Evolutionary conservation across 176 grass and related monocot species (phyloP), one percentile per base, ranked within the genome.

Genomic region (Zoysia japonica): DNA sequence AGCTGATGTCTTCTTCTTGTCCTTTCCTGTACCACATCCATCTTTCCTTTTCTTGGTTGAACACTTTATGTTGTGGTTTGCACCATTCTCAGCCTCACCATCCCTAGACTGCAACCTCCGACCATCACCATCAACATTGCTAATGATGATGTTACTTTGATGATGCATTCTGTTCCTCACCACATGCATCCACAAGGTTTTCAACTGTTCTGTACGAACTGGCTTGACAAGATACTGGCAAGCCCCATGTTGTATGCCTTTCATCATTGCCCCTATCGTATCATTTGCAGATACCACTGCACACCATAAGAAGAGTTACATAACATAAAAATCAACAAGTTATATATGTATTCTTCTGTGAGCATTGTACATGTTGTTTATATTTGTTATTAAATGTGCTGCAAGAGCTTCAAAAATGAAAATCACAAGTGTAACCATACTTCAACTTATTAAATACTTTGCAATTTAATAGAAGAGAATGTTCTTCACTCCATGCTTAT

Each of bases 201-300:
- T 91, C 4, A 93, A 40, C 7, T 93, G 78, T 40, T 97, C 78
- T 0, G 72, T 3, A 5, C 45, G 7, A 19, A 84, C 78, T 15
- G 91, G 93, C 17, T 97, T 97, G 35, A 91, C 71, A 44, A 89
- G 48, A 60, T 91, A 97, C 15, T 87, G 71, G 5, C 86, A 85
- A 1, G 91, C 84, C 2, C 90, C 86, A 41, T 89, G 62, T 9
- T 61, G 52, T 47, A 97, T 70, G 0, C 78, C 93, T 65, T 91
- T 93, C 46, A 86, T 85, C 38, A 91, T 80, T 16, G 61, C 37
- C 11, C 84, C 55, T 3, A 19, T 81, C 5, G 84, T 76, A 1
- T 77, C 76, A 11, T 93, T 87, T 1, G 44, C 80, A 0, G 93
- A 97, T 84, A 87, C 7, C 84, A 97, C 88, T 97, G 76, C 77